Percentiles rank a stretch among this genome's conserved stretches.
phyloP scores from a whole-genome alignment of 768 basidiomycete species.

The Russula earlei region DNA sequence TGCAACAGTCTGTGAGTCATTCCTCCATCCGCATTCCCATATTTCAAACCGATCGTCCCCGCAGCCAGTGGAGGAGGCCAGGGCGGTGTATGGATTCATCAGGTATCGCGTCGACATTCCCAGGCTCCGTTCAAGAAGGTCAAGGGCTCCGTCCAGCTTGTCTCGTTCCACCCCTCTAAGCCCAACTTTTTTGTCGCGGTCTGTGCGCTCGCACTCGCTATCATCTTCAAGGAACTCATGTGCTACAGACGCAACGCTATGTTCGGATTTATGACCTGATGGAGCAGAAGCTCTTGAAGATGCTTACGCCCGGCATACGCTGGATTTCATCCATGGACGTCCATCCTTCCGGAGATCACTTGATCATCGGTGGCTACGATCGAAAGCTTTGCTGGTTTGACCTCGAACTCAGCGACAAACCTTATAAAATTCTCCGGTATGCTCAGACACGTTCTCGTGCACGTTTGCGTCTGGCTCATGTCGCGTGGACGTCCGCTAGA shows the following conservation, averaged over 20 bases:
- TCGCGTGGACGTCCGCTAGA: slow-evolving; percentile 32
- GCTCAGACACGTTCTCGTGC: slow-evolving; percentile 13
- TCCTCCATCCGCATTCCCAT: neutral
- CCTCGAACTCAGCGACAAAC: slow-evolving; percentile 90
- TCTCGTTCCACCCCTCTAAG: slow-evolving; percentile 89
- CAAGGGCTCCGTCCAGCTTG: slow-evolving; percentile 82
- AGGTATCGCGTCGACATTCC: slow-evolving; percentile 85
- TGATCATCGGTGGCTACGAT: slow-evolving; percentile 97
- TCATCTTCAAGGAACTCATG: neutral
- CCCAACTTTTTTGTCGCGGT: slow-evolving; percentile 98
- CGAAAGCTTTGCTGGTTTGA: slow-evolving; percentile 99
- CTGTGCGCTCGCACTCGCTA: slow-evolving; percentile 28
- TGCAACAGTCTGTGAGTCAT: slow-evolving; percentile 83
- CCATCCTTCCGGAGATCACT: slow-evolving; percentile 91
- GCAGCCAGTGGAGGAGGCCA: slow-evolving; percentile 59
- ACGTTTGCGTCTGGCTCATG: neutral
- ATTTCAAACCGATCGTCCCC: neutral
- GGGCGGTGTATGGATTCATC: slow-evolving; percentile 91
- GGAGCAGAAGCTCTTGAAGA: slow-evolving; percentile 88
- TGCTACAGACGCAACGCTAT: slow-evolving; percentile 82
- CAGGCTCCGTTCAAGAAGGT: slow-evolving; percentile 97
- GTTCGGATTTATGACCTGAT: slow-evolving; percentile 91
- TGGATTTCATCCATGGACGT: slow-evolving; percentile 99
- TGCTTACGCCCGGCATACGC: slow-evolving; percentile 86
- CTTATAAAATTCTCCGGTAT: slow-evolving; percentile 91